Evolutionary conservation across 371 early-diverging fungal species (phyloP).

Genomic region (Mycotypha africana): DNA sequence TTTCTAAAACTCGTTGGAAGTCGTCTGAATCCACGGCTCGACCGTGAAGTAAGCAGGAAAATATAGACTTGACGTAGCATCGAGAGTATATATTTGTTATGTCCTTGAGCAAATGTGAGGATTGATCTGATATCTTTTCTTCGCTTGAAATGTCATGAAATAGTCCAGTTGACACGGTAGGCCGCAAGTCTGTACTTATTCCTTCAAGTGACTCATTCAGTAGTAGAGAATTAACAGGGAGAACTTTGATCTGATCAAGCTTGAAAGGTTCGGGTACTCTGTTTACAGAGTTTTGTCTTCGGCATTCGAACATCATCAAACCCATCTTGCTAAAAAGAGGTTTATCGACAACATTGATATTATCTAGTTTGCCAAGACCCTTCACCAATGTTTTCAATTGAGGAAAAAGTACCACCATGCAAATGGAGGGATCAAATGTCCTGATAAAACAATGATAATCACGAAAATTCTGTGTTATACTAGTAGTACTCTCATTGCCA

Average conservation of each 20-base stretch:
- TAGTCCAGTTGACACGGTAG: conserved; percentile 13
- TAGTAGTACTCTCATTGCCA: conserved; percentile 20
- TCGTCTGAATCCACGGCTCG: conserved; percentile 52
- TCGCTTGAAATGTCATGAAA: conserved; percentile 1
- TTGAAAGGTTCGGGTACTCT: neutral
- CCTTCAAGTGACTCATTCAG: conserved; percentile 18
- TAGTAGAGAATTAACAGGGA: conserved; percentile 5
- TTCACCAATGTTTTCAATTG: conserved; percentile 43
- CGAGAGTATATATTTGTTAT: conserved; percentile 42
- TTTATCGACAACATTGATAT: neutral
- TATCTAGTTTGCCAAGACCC: conserved; percentile 18
- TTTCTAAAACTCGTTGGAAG: conserved; percentile 56
- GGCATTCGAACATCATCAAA: conserved; percentile 51
- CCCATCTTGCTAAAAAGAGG: conserved; percentile 13
- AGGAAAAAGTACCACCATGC: conserved; percentile 57
- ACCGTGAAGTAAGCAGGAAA: conserved; percentile 59
- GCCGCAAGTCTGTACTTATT: conserved; percentile 16
- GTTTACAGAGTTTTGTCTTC: conserved; percentile 24
- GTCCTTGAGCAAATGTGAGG: conserved; percentile 30
- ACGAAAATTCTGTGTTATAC: conserved; percentile 17
- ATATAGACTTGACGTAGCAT: conserved; percentile 61
- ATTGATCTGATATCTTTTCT: conserved; percentile 15
- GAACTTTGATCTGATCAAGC: conserved; percentile 7
- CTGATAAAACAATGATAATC: conserved; percentile 68
- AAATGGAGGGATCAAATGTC: conserved; percentile 48